phyloP scores from a whole-genome alignment of 805 yeast species.

The Lipomyces yamanashiensis region DNA sequence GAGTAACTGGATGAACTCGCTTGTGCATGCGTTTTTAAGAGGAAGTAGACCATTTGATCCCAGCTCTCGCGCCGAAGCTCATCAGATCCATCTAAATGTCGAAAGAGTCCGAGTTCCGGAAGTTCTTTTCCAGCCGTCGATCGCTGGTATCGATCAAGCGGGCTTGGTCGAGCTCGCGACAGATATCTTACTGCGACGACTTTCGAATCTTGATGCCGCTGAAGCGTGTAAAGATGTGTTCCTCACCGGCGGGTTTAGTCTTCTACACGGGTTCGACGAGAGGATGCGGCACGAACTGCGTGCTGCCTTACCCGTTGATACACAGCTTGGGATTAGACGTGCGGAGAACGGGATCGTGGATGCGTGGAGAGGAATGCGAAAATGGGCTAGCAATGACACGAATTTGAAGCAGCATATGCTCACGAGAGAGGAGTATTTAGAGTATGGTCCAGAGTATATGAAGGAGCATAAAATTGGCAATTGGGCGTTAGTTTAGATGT shows the following conservation, averaged over 20 bases:
- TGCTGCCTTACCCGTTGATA: constrained; percentile 69
- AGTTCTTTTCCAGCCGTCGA: constrained; percentile 85
- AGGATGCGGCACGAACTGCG: constrained; percentile 74
- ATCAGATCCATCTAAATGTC: constrained; percentile 86
- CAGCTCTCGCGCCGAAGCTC: constrained; percentile 81
- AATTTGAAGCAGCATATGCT: constrained; percentile 51
- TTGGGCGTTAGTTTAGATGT: constrained; percentile 24
- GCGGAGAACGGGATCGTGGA: constrained; percentile 76
- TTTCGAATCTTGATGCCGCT: constrained; percentile 58
- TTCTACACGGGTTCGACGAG: constrained; percentile 64
- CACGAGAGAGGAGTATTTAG: constrained; percentile 76
- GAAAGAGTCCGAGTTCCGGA: constrained; percentile 94
- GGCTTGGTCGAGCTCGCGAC: constrained; percentile 82
- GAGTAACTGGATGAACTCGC: constrained; percentile 82
- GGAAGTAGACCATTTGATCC: constrained; percentile 83
- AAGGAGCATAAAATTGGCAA: constrained; percentile 86
- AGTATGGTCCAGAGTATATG: constrained; percentile 85
- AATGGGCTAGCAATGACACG: constrained; percentile 63
- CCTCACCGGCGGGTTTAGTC: constrained; percentile 83
- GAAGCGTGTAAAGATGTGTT: constrained; percentile 63
- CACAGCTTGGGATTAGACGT: constrained; percentile 61
- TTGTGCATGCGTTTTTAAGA: constrained; percentile 79
- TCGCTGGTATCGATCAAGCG: constrained; percentile 95
- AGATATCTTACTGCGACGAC: constrained; percentile 64
- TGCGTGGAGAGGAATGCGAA: constrained; percentile 94